Base-by-base conservation (phyloP, 192 early-diverging fungal species). In the Geranomyces variabilis region DNA sequence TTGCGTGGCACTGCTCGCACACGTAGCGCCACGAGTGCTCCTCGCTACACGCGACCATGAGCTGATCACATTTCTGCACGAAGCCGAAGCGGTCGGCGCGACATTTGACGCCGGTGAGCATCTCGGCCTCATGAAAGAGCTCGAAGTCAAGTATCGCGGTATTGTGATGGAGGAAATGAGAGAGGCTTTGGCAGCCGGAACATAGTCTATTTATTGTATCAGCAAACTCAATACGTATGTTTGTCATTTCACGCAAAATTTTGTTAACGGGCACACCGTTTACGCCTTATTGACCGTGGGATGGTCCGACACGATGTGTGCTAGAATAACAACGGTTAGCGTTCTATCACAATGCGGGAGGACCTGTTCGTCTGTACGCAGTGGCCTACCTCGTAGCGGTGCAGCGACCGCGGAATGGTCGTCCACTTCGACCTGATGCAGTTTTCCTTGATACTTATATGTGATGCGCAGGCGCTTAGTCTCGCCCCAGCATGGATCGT, bases 401-500 rank as follows among this genome's bases (percentile, higher is more conserved):
- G 90, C 90, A 0, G 91, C 93, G 53, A 99, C 79, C 13, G 93
- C 86, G 36, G 86, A 81, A 53, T 74, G 79, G 78, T 99, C 96
- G 49, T 89, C 83, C 30, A 95, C 90, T 36, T 89, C 84, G 0
- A 90, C 87, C 80, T 91, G 86, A 75, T 99, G 96, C 49, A 92
- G 58, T 62, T 83, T 83, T 63, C 89, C 88, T 63, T 88, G 82
- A 81, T 96, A 99, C 67, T 80, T 79, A 70, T 99, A 99, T 55
- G 84, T 89, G 62, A 99, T 89, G 64, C 83, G 87, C 61, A 99
- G 81, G 62, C 87, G 83, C 77, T 99, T 99, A 21, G 76, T 71
- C 63, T 90, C 90, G 41, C 94, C 95, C 64, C 96, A 87, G 71
- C 94, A 94, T 28, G 96, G 95, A 77, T 99, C 95, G 69, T 93